Conservation (phyloP, 2,329 filamentous ascomycete species). For the Fusarium verrucosum region DNA sequence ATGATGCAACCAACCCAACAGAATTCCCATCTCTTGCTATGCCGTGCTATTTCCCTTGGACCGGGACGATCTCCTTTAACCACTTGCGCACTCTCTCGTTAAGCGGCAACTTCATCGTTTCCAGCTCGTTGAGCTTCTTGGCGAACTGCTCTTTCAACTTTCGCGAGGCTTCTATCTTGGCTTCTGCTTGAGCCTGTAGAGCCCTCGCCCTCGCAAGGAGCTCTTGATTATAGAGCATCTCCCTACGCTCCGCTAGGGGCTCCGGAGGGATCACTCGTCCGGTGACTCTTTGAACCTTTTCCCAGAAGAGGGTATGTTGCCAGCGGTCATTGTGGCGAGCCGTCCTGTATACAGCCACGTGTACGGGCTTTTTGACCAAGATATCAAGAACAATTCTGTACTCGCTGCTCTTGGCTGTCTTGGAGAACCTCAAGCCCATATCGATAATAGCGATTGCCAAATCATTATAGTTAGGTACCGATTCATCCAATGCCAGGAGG, state of each 20-base stretch:
- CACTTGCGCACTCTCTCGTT: constrained; percentile 38
- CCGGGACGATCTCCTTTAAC: constrained; percentile 35
- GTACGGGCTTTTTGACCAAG: neutral
- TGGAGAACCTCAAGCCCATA: constrained; percentile 27
- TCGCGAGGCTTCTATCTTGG: neutral
- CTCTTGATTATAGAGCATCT: too few relatives aligned
- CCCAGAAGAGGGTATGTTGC: constrained; percentile 29
- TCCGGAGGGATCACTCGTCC: constrained; percentile 26
- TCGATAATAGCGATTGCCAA: constrained; percentile 30
- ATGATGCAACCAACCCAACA: constrained; percentile 1
- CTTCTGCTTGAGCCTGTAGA: constrained; percentile 5
- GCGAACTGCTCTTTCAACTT: constrained; percentile 29
- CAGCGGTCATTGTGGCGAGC: constrained; percentile 3
- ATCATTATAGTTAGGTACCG: constrained; percentile 1
- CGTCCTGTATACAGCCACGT: constrained; percentile 13
- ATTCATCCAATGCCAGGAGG: constrained; percentile 20
- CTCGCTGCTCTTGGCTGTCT: constrained; percentile 25
- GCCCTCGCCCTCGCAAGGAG: constrained; percentile 1
- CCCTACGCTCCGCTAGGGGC: neutral
- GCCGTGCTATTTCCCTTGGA: neutral
- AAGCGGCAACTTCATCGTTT: constrained; percentile 34
- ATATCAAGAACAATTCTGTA: constrained; percentile 29
- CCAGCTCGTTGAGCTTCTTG: constrained; percentile 36
- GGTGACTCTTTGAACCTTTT: constrained; percentile 10
- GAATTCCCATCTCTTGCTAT: constrained; percentile 10